Evolutionary conservation across 1,284 basidiomycete species (phyloP).

Genomic region (Puccinia horiana): DNA sequence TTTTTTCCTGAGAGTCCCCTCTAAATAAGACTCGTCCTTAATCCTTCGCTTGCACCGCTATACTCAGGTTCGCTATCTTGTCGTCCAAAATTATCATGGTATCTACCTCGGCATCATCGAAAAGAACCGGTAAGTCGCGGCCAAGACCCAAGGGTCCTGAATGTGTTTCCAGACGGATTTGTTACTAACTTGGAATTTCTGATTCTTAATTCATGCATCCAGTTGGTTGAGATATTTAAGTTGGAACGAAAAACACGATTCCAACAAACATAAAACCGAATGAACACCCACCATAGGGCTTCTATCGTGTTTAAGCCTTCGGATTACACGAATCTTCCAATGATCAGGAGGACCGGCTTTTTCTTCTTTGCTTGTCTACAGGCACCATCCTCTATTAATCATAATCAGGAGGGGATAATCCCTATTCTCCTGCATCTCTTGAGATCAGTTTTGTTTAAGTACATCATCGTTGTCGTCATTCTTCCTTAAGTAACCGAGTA

Average conservation of each 20-base stretch:
- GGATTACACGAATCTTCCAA: background rate
- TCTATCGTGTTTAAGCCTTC: background rate
- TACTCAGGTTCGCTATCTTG: constrained; percentile 35
- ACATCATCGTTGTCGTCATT: background rate
- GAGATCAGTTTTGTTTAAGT: background rate
- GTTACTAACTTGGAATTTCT: background rate
- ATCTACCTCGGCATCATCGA: constrained; percentile 37
- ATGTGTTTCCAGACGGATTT: background rate
- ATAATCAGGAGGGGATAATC: background rate
- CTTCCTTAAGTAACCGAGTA: no score
- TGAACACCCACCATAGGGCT: background rate
- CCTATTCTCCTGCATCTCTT: background rate
- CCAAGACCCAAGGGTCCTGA: background rate
- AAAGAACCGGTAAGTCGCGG: constrained; percentile 33
- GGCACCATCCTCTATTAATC: background rate
- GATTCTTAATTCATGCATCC: background rate
- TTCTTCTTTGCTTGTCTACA: background rate
- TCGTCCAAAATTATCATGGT: constrained; percentile 38
- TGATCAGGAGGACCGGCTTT: background rate
- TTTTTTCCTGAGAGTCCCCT: background rate
- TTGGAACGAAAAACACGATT: constrained; percentile 20
- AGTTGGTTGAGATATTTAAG: constrained; percentile 19
- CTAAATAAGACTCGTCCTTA: background rate
- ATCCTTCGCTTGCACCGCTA: background rate
- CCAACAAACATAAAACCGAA: constrained; percentile 10